Conservation (phyloP, 2,329 filamentous ascomycete genomes). For the Nothophaeocryptopus gaeumannii region DNA sequence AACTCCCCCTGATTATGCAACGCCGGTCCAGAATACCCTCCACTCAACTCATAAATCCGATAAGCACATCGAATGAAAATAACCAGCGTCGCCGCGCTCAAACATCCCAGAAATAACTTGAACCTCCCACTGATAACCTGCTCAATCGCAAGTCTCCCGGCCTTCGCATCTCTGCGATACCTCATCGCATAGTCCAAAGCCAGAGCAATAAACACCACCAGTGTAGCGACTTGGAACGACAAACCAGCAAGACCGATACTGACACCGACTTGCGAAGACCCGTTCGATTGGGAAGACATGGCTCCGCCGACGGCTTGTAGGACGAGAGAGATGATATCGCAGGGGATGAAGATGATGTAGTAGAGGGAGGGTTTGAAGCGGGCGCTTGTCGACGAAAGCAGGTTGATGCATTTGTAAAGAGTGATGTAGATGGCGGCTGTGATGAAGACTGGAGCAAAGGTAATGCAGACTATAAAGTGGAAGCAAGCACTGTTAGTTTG, state of each 20-base stretch:
- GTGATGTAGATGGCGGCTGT: conserved; percentile 64
- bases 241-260: conserved; percentile 65
- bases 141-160: too few relatives aligned
- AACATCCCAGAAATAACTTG: too few relatives aligned
- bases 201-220: too few relatives aligned
- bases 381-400: conserved; percentile 17
- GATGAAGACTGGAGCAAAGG: conserved; percentile 64
- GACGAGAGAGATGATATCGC: conserved; percentile 59
- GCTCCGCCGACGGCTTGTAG: conserved; percentile 60
- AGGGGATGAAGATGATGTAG: conserved; percentile 55
- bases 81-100: too few relatives aligned
- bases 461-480: conserved; percentile 51
- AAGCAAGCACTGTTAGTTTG: too few relatives aligned
- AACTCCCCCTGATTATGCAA: too few relatives aligned
- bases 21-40: too few relatives aligned
- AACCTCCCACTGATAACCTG: too few relatives aligned
- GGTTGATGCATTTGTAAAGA: conserved; percentile 38
- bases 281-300: conserved; percentile 28
- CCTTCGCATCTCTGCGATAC: too few relatives aligned
- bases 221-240: conserved; percentile 40
- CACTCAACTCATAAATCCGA: too few relatives aligned
- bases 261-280: conserved; percentile 42
- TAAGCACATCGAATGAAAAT: too few relatives aligned
- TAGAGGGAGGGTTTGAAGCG: conserved; percentile 23
- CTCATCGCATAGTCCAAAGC: too few relatives aligned